Evolutionary conservation across 2,329 filamentous ascomycete genomes (phyloP).

Genomic region (Pseudogymnoascus sp.): DNA sequence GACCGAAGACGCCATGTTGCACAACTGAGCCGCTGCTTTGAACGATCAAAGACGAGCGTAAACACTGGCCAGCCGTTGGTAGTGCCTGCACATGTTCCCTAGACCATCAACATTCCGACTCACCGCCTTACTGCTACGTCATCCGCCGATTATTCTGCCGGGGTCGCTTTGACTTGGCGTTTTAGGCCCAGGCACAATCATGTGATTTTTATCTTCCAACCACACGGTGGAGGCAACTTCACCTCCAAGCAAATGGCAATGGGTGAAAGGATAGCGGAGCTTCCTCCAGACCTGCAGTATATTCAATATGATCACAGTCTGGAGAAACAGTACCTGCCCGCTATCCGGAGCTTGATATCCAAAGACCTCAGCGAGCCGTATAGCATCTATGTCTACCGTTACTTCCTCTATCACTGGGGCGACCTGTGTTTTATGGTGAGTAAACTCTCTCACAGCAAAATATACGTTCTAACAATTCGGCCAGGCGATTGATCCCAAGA

Average conservation of each 20-base stretch:
- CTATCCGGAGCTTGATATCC: constrained; percentile 86
- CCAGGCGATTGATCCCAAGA: constrained; percentile 52
- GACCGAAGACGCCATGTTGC: constrained; percentile 20
- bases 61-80: background rate
- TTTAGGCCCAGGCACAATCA: constrained; percentile 3
- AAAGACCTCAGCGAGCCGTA: constrained; percentile 97
- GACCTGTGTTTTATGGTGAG: constrained; percentile 90
- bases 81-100: background rate
- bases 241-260: constrained; percentile 1
- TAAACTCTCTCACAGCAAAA: background rate
- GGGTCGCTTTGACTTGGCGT: background rate
- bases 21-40: background rate
- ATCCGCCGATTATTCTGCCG: background rate
- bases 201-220: background rate
- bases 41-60: background rate
- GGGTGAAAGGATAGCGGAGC: constrained; percentile 1
- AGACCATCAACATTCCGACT: background rate
- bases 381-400: constrained; percentile 98
- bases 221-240: background rate
- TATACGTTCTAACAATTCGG: constrained; percentile 10
- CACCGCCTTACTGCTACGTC: constrained; percentile 4
- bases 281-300: constrained; percentile 41
- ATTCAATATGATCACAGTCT: constrained; percentile 55
- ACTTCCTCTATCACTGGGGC: constrained; percentile 96
- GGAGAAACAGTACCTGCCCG: constrained; percentile 62